phyloP scores from a whole-genome alignment of 2,329 filamentous ascomycete species.

The Sclerotinia subarctica region DNA sequence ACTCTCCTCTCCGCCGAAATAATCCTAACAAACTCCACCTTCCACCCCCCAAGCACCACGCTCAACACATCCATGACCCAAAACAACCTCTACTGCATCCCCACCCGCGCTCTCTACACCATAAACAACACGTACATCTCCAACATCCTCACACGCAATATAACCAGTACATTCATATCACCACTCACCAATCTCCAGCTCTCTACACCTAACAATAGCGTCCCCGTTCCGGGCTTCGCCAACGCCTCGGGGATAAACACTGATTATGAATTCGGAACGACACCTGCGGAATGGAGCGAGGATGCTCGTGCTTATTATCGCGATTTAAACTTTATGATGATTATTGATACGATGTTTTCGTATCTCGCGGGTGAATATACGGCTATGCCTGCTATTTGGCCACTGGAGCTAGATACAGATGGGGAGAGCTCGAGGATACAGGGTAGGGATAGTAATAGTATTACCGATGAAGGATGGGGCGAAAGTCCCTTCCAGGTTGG shows the following conservation, averaged over 20 bases:
- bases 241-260: neutral
- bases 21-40: neutral
- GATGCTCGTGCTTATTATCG: conserved; percentile 22
- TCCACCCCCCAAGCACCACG: neutral
- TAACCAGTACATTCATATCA: conserved; percentile 6
- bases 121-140: conserved; percentile 26
- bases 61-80: conserved; percentile 4
- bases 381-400: neutral
- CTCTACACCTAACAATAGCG: conserved; percentile 7
- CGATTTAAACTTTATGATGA: conserved; percentile 23
- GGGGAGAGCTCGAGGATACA: neutral
- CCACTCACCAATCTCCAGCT: conserved; percentile 20
- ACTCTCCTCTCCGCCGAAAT: neutral
- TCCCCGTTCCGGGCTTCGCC: conserved; percentile 24
- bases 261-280: conserved; percentile 12
- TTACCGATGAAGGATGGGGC: neutral
- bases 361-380: neutral
- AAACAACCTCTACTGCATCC: conserved; percentile 23
- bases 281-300: conserved; percentile 26
- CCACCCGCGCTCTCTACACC: conserved; percentile 25
- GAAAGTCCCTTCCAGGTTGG: neutral
- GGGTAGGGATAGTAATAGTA: no score
- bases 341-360: conserved; percentile 12
- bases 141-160: conserved; percentile 21
- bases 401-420: neutral